Evolutionary conservation across 768 basidiomycete species (phyloP), one percentile per base, ranked within the genome.

Genomic region (Clitopilus passeckerianus): DNA sequence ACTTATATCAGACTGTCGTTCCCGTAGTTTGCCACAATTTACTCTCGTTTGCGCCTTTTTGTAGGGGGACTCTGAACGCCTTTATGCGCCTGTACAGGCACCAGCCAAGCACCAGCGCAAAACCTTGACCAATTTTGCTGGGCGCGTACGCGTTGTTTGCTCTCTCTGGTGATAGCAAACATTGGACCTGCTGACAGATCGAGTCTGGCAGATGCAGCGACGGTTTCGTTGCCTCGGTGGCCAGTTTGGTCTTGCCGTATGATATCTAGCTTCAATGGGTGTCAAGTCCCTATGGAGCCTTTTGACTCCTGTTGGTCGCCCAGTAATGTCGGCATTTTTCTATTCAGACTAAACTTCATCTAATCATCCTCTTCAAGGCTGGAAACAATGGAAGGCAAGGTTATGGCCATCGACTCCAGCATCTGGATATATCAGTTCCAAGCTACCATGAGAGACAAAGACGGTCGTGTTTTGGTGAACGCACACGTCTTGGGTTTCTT

Each of bases 341-440:
- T 22, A 7, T 8, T 15, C n/a, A 12, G 20, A 34, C 23, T 59
- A 27, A 43, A 18, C 20, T 20, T 54, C 8, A 35, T 59, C 37
- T 43, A 53, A 57, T 52, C 34, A 56, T 18, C 15, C 27, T 34
- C 9, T 18, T 27, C 23, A 67, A 96, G 95, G 73, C 79, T 98
- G 57, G 96, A 99, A 74, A 95, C 90, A 0, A 84, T 95, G 69
- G 95, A 95, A 67, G 95, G 94, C n/a, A 96, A 95, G 70, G 77
- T 86, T 9, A 85, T 99, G 76, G 97, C 97, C 2, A 98, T 99
- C 58, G 97, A 99, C 74, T 98, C 95, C 3, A 97, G 94, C 65
- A 98, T 99, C 63, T 99, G 97, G 97, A 87, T 99, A 57, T 99
- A 99, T 72, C 97, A 99, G 72, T 99, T 99, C 68, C 96, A 98